Evolutionary conservation across 805 yeast species (phyloP).

Genomic region (Candida glaebosa): DNA sequence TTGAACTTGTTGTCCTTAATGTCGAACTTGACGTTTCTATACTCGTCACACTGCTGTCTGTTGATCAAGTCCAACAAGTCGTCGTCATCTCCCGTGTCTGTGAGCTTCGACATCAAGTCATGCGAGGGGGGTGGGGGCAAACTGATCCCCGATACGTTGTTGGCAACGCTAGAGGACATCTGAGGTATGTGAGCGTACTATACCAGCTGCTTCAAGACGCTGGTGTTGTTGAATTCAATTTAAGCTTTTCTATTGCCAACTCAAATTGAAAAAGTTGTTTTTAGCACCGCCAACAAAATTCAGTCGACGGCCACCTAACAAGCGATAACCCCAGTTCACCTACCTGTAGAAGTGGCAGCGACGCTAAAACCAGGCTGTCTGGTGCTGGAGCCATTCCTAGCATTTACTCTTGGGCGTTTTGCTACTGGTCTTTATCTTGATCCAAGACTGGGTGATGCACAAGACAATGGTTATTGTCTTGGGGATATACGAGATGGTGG

Average conservation of each 20-base stretch:
- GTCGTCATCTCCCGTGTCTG: not conserved
- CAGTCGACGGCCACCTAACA: not conserved
- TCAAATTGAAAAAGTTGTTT: too few species aligned
- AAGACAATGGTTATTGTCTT: not conserved
- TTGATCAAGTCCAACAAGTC: slow-evolving; percentile 16
- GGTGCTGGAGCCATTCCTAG: not conserved
- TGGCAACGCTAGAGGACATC: not conserved
- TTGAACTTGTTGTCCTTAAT: slow-evolving; percentile 12
- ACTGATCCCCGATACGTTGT: not conserved
- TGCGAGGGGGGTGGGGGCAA: not conserved
- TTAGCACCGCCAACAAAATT: too few species aligned
- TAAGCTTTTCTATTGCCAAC: too few species aligned
- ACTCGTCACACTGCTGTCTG: slow-evolving; percentile 17
- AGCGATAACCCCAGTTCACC: not conserved
- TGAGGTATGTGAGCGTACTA: not conserved
- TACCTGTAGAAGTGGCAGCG: not conserved
- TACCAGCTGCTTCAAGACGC: too few species aligned
- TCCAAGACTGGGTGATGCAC: not conserved
- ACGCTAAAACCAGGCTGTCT: not conserved
- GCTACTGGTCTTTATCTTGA: too few species aligned
- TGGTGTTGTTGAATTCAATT: too few species aligned
- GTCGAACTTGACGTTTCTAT: slow-evolving; percentile 18
- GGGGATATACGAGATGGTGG: not conserved
- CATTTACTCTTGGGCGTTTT: too few species aligned
- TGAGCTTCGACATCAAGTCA: not conserved